Conservation (phyloP, 1,284 basidiomycete species). For the Trametes pubescens region DNA sequence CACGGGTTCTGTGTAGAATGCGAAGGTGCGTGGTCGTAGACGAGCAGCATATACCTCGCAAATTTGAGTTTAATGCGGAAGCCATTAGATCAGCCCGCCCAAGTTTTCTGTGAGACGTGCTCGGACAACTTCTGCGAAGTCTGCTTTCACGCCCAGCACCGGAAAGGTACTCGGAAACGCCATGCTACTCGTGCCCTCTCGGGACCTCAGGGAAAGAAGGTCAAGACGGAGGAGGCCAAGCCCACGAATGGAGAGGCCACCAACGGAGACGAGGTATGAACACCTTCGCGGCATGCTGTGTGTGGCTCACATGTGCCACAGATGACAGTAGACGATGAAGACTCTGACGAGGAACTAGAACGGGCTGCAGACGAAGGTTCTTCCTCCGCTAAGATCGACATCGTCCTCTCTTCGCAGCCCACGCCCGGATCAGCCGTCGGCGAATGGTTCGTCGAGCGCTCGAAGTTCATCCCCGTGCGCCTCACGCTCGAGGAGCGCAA, state of each 20-base stretch:
- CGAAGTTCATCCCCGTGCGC: slow-evolving; percentile 80
- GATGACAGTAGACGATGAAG: slow-evolving; percentile 62
- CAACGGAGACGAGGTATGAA: slow-evolving; percentile 40
- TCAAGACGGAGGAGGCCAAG: slow-evolving; percentile 37
- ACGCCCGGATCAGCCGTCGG: slow-evolving; percentile 65
- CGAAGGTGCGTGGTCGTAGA: slow-evolving; percentile 63
- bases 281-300: neutral
- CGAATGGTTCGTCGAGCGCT: slow-evolving; percentile 83
- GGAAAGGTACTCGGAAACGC: slow-evolving; percentile 76
- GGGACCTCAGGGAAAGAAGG: slow-evolving; percentile 36
- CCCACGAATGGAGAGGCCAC: slow-evolving; percentile 23
- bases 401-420: slow-evolving; percentile 53
- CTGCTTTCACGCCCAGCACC: slow-evolving; percentile 82
- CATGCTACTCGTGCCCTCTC: slow-evolving; percentile 64
- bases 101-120: slow-evolving; percentile 75
- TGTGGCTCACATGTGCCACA: slow-evolving; percentile 32
- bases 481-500: slow-evolving; percentile 78
- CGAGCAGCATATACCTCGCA: neutral
- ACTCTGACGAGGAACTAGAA: slow-evolving; percentile 53
- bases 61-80: slow-evolving; percentile 1
- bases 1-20: slow-evolving; percentile 84
- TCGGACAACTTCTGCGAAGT: slow-evolving; percentile 80
- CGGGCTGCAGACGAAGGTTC: slow-evolving; percentile 43
- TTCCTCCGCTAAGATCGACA: slow-evolving; percentile 47
- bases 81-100: slow-evolving; percentile 77